These are phyloP conservation scores for Ramaria sp. DNA, from an alignment of 768 basidiomycete species.

Conservation along the genomic window DNA sequence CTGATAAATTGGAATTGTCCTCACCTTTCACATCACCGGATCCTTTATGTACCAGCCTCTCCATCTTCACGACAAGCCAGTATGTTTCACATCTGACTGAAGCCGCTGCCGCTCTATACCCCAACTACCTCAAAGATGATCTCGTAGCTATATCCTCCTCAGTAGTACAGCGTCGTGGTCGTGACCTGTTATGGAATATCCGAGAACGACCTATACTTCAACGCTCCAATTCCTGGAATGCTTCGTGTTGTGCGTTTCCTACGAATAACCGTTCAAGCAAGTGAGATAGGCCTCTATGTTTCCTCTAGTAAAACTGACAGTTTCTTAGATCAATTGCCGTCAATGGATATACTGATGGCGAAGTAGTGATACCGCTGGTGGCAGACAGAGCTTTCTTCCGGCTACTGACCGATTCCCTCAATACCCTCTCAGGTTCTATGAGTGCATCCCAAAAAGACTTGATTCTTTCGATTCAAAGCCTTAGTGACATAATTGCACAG, in stretches of 20 bases:
- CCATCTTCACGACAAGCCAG: not conserved
- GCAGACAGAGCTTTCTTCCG: conserved; percentile 76
- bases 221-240: not conserved
- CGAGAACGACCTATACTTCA: not conserved
- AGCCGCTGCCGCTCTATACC: not conserved
- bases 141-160: conserved; percentile 1
- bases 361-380: conserved; percentile 69
- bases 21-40: not conserved
- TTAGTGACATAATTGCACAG: conserved; percentile 30
- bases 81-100: not conserved
- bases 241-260: not conserved
- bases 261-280: not conserved
- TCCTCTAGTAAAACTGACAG: not conserved
- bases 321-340: not conserved
- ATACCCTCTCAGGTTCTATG: not conserved
- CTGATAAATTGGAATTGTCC: not conserved
- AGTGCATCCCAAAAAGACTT: conserved; percentile 23
- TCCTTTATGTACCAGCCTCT: not conserved
- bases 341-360: conserved; percentile 19
- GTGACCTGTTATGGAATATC: conserved; percentile 9
- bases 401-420: conserved; percentile 41
- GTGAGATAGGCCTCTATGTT: not conserved
- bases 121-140: not conserved
- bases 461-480: conserved; percentile 34
- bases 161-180: not conserved